A percentile compares a stretch with the other conserved stretches of the same genome.
phyloP scores from a whole-genome alignment of 1,284 basidiomycete species.

The Phylloboletellus chloephorus region DNA sequence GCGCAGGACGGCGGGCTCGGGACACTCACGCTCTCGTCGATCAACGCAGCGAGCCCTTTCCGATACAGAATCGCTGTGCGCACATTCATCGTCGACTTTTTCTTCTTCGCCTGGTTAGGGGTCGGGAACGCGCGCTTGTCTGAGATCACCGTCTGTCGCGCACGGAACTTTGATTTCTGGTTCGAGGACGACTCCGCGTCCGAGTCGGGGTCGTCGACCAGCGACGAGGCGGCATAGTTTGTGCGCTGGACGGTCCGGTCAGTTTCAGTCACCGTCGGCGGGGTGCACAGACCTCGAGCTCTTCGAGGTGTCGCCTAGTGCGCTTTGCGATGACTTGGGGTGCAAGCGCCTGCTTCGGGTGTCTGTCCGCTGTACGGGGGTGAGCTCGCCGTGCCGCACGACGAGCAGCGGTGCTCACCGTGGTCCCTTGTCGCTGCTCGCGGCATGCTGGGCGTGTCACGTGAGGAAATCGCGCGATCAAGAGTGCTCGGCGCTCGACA shows the following conservation, averaged over 20 bases:
- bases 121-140: constrained; percentile 53
- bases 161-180: constrained; percentile 51
- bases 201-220: constrained; percentile 43
- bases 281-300: constrained; percentile 58
- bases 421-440: constrained; percentile 38
- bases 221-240: constrained; percentile 60
- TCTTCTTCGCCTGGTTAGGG: constrained; percentile 44
- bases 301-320: constrained; percentile 69
- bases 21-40: constrained; percentile 71
- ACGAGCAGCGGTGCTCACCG: constrained; percentile 27
- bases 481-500: not conserved
- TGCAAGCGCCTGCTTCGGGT: constrained; percentile 47
- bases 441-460: constrained; percentile 20
- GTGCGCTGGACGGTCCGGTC: constrained; percentile 48
- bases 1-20: not conserved
- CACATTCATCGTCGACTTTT: constrained; percentile 76
- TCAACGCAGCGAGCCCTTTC: constrained; percentile 62
- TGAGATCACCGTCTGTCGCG: constrained; percentile 61
- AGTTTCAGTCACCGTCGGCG: not conserved
- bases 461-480: constrained; percentile 23
- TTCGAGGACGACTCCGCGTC: constrained; percentile 28
- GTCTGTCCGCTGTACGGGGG: constrained; percentile 36
- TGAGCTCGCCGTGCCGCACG: constrained; percentile 11
- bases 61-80: constrained; percentile 73
- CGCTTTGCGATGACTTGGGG: constrained; percentile 68